Evolutionary conservation across 2,329 filamentous ascomycete species (phyloP).

Genomic region (Pseudocercospora fijiensis): DNA sequence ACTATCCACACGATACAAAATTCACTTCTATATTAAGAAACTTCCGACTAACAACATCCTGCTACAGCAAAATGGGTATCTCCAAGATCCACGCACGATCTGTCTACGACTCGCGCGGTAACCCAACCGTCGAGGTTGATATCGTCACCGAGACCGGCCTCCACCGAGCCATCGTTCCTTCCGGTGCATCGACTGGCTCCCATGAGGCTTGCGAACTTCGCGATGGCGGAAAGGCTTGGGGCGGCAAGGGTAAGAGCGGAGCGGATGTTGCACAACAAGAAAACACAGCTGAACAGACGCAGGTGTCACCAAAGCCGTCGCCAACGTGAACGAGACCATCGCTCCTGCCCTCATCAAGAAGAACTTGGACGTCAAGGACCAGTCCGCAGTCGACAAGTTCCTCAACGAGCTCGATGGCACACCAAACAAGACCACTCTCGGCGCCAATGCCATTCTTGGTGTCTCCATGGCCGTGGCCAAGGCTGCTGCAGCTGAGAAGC

Average conservation of each 20-base stretch:
- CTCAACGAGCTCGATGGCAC: slow-evolving; percentile 58
- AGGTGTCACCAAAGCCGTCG: slow-evolving; percentile 56
- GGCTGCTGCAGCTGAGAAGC: slow-evolving; percentile 56
- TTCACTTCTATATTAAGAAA: not conserved
- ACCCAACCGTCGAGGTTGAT: slow-evolving; percentile 98
- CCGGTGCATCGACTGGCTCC: slow-evolving; percentile 82
- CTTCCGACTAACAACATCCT: not conserved
- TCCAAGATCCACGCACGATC: slow-evolving; percentile 63
- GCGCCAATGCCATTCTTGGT: slow-evolving; percentile 61
- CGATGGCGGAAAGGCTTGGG: slow-evolving; percentile 56
- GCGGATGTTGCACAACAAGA: not conserved
- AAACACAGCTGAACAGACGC: slow-evolving; percentile 10
- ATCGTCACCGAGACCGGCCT: slow-evolving; percentile 94
- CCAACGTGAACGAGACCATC: slow-evolving; percentile 57
- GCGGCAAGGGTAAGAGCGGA: slow-evolving; percentile 49
- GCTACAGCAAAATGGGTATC: slow-evolving; percentile 66
- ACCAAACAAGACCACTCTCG: slow-evolving; percentile 58
- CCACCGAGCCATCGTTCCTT: slow-evolving; percentile 96
- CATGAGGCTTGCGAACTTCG: slow-evolving; percentile 56
- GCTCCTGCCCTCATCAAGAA: slow-evolving; percentile 56
- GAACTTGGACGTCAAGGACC: slow-evolving; percentile 56
- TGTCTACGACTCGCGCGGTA: slow-evolving; percentile 95
- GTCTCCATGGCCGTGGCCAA: slow-evolving; percentile 61
- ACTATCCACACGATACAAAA: not conserved
- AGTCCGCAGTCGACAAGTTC: slow-evolving; percentile 55